Evolutionary conservation across 768 basidiomycete species (phyloP).

Genomic region (Trametes maxima): DNA sequence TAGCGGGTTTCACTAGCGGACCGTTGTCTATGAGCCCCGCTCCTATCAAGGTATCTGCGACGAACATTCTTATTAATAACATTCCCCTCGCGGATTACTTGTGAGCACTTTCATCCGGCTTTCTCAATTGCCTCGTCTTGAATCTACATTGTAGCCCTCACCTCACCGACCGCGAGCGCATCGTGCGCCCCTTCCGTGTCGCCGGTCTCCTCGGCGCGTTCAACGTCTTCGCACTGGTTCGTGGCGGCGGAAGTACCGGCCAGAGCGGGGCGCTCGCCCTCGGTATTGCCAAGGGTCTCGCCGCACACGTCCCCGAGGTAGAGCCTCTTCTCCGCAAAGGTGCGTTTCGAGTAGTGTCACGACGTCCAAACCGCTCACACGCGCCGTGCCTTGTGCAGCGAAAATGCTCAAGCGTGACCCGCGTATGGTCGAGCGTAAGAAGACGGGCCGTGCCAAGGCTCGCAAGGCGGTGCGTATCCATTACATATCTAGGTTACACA

Average conservation of each 20-base stretch:
- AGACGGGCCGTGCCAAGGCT: slow-evolving; percentile 90
- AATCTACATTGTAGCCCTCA: slow-evolving; percentile 37
- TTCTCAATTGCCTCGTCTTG: not conserved
- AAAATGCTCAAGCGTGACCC: slow-evolving; percentile 89
- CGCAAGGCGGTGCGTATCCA: slow-evolving; percentile 78
- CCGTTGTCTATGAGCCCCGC: slow-evolving; percentile 21
- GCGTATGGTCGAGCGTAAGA: slow-evolving; percentile 98
- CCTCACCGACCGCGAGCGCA: slow-evolving; percentile 74
- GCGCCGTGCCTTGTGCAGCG: slow-evolving; percentile 46
- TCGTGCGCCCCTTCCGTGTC: slow-evolving; percentile 83
- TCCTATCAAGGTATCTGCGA: slow-evolving; percentile 46
- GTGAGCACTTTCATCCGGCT: slow-evolving; percentile 21
- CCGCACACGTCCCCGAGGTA: slow-evolving; percentile 68
- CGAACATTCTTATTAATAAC: slow-evolving; percentile 84
- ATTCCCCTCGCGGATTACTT: slow-evolving; percentile 81
- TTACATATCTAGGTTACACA: not conserved
- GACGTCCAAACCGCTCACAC: not conserved
- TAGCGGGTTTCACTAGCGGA: slow-evolving; percentile 19
- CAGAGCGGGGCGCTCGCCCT: slow-evolving; percentile 88
- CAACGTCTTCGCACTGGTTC: slow-evolving; percentile 61
- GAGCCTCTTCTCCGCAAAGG: slow-evolving; percentile 72
- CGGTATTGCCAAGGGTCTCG: slow-evolving; percentile 75
- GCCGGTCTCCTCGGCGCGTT: slow-evolving; percentile 84
- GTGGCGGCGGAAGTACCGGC: slow-evolving; percentile 90
- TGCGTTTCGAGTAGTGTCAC: slow-evolving; percentile 38